phyloP scores from a whole-genome alignment of 2,329 filamentous ascomycete genomes.

The Stenocarpella maydis region DNA sequence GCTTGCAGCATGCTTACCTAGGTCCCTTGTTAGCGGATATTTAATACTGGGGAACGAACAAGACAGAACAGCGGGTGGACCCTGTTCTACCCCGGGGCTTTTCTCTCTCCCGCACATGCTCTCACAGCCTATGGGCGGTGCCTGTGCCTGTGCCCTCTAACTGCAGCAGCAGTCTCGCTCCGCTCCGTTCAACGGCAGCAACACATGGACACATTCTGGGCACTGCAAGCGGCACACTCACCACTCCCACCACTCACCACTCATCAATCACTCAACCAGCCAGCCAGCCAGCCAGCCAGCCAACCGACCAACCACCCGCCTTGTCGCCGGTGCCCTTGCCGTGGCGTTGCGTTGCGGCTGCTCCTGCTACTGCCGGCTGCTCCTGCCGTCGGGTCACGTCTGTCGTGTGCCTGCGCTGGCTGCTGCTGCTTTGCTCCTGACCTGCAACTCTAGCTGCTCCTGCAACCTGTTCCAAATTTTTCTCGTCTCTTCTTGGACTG shows the following conservation, averaged over 20 bases:
- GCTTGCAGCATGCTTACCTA: slow-evolving; percentile 30
- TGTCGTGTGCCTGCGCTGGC: neutral
- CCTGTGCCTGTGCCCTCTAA: neutral
- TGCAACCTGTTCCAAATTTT: slow-evolving; percentile 22
- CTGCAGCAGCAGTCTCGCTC: neutral
- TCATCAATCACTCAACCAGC: neutral
- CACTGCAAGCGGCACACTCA: slow-evolving; percentile 13
- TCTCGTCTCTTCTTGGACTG: slow-evolving; percentile 29
- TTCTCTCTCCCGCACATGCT: neutral
- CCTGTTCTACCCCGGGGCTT: slow-evolving; percentile 23
- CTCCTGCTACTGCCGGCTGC: too few species aligned
- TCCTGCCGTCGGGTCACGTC: neutral
- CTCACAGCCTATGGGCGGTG: neutral
- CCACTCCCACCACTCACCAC: neutral
- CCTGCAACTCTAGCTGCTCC: neutral
- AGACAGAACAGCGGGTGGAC: neutral
- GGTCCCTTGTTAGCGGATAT: slow-evolving; percentile 30
- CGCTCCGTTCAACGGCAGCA: too few species aligned
- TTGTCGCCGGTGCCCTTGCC: neutral
- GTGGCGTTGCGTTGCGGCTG: neutral
- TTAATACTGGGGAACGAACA: slow-evolving; percentile 28
- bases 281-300: neutral
- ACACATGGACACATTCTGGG: too few species aligned
- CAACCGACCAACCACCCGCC: too few species aligned
- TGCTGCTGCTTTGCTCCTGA: neutral